These are phyloP conservation scores for Glycine tomentella DNA, from an alignment of 306 rosid species.

Conservation along the genomic window DNA sequence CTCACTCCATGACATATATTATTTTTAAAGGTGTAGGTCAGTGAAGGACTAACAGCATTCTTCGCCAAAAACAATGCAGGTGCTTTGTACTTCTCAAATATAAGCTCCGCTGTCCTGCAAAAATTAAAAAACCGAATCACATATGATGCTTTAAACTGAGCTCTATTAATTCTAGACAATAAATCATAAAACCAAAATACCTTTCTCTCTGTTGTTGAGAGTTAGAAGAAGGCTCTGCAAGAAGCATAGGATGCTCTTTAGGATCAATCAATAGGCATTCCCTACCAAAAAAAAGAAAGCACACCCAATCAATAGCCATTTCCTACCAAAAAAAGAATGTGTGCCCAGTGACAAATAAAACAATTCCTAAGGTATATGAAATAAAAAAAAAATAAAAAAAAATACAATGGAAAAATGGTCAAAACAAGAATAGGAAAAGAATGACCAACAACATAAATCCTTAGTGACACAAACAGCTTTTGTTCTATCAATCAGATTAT, in stretches of 20 bases:
- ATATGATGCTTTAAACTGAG: slow-evolving; percentile 23
- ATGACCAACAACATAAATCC: background rate
- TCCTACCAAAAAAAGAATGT: slow-evolving; percentile 22
- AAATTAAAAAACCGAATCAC: slow-evolving; percentile 41
- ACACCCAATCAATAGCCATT: slow-evolving; percentile 6
- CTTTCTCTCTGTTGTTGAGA: slow-evolving; percentile 94
- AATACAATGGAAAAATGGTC: slow-evolving; percentile 10
- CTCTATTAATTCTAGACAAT: slow-evolving; percentile 24
- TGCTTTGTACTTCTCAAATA: slow-evolving; percentile 97
- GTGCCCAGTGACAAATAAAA: slow-evolving; percentile 23
- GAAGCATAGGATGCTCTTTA: slow-evolving; percentile 97
- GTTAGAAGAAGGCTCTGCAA: slow-evolving; percentile 93
- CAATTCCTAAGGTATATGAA: slow-evolving; percentile 19
- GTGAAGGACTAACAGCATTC: slow-evolving; percentile 80
- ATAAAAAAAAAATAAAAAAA: background rate
- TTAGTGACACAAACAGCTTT: background rate
- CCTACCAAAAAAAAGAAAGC: slow-evolving; percentile 57
- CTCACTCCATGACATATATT: slow-evolving; percentile 14
- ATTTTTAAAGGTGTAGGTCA: slow-evolving; percentile 38
- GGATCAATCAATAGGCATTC: slow-evolving; percentile 94
- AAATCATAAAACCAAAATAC: slow-evolving; percentile 49
- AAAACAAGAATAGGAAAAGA: background rate
- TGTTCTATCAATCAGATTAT: background rate
- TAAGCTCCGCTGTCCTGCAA: slow-evolving; percentile 91
- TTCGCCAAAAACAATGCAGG: slow-evolving; percentile 97